Evolutionary conservation across 2,329 filamentous ascomycete species (phyloP).

Genomic region (Trichoderma sp.): DNA sequence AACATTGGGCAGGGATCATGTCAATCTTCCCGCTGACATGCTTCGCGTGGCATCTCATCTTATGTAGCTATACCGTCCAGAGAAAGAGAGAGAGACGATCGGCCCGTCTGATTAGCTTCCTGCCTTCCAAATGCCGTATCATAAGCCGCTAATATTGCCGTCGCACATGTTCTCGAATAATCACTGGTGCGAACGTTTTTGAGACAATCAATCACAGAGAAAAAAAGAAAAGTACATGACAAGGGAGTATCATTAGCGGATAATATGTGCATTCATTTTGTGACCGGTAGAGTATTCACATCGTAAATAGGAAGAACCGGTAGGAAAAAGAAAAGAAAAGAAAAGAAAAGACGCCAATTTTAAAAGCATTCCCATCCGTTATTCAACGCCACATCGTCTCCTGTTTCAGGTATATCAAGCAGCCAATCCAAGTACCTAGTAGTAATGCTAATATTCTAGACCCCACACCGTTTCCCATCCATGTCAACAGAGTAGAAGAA

Average conservation of each 20-base stretch:
- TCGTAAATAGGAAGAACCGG: slow-evolving; percentile 23
- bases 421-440: slow-evolving; percentile 17
- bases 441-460: slow-evolving; percentile 10
- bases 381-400: slow-evolving; percentile 14
- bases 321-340: slow-evolving; percentile 21
- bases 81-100: neutral
- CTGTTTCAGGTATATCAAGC: slow-evolving; percentile 16
- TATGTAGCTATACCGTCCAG: neutral
- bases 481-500: slow-evolving; percentile 6
- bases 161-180: neutral
- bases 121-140: neutral
- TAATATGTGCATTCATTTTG: slow-evolving; percentile 11
- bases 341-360: slow-evolving; percentile 18
- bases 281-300: slow-evolving; percentile 26
- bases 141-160: neutral
- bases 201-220: neutral
- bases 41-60: neutral
- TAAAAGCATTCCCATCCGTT: neutral
- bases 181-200: neutral
- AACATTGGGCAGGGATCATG: neutral
- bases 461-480: slow-evolving; percentile 4
- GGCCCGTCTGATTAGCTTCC: slow-evolving; percentile 5
- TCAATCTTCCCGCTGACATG: neutral
- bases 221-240: neutral
- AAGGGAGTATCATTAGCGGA: neutral